A percentile compares a stretch with the other conserved stretches of the same genome.
phyloP scores from a whole-genome alignment of 495 filamentous ascomycete genomes.

The Penicillium nucicola region DNA sequence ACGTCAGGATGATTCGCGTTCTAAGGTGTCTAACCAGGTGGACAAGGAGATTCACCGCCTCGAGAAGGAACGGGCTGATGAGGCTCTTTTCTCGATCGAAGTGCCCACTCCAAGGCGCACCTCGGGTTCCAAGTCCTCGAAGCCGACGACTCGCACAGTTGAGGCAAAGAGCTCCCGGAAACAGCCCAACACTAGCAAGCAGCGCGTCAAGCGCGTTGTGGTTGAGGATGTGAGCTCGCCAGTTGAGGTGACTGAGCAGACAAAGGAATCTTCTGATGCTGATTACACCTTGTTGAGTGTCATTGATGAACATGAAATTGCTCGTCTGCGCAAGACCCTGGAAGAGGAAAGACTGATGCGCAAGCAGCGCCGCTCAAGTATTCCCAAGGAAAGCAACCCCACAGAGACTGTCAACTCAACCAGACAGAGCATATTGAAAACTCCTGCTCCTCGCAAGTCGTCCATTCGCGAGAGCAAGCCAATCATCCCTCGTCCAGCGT shows the following conservation, averaged over 20 bases:
- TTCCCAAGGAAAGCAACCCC: constrained; percentile 24
- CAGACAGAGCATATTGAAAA: constrained; percentile 35
- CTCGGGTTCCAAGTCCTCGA: constrained; percentile 20
- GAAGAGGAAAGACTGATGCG: constrained; percentile 48
- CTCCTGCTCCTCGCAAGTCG: constrained; percentile 42
- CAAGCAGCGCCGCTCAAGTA: constrained; percentile 39
- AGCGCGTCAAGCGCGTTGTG: constrained; percentile 44
- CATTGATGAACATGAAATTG: constrained; percentile 47
- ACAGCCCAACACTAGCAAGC: constrained; percentile 41
- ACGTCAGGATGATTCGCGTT: constrained; percentile 31
- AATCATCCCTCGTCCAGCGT: constrained; percentile 31
- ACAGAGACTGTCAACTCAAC: constrained; percentile 36
- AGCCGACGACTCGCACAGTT: constrained; percentile 15
- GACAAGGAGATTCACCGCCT: constrained; percentile 43
- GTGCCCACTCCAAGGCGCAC: constrained; percentile 24
- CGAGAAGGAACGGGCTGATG: constrained; percentile 44
- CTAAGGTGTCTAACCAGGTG: constrained; percentile 37
- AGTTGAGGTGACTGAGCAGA: constrained; percentile 34
- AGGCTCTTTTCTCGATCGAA: constrained; percentile 43
- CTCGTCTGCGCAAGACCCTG: constrained; percentile 45
- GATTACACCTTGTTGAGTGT: constrained; percentile 46
- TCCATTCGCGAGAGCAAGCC: constrained; percentile 41
- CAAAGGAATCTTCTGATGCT: constrained; percentile 26
- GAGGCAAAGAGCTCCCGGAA: constrained; percentile 24
- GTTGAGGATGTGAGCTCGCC: constrained; percentile 38